Percentiles rank a stretch among this genome's conserved stretches.
Evolutionary conservation across 2,329 filamentous ascomycete species (phyloP).

Genomic region (Arthrobotrys iridis): DNA sequence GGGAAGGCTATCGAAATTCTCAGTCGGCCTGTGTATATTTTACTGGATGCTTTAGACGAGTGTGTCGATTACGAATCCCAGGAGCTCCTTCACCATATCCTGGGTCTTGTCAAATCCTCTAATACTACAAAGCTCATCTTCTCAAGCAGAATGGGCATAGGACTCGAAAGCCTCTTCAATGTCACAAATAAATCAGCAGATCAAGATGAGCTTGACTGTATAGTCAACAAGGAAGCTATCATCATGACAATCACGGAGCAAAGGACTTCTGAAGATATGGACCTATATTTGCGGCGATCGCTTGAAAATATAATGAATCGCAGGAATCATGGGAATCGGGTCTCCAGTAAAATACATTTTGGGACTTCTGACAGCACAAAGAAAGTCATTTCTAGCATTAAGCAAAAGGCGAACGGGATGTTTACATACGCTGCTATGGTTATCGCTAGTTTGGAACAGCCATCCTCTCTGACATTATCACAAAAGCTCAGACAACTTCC

Average conservation of each 20-base stretch:
- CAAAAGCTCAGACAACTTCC: slow-evolving; percentile 12
- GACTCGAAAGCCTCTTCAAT: background rate
- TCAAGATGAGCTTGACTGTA: background rate
- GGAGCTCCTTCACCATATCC: background rate
- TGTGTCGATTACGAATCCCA: background rate
- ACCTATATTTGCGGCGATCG: background rate
- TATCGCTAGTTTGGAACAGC: slow-evolving; percentile 25
- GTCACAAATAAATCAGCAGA: background rate
- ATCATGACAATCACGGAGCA: slow-evolving; percentile 11
- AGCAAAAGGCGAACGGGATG: slow-evolving; percentile 31
- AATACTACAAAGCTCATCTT: slow-evolving; percentile 5
- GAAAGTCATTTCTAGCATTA: background rate
- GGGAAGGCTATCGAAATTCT: background rate
- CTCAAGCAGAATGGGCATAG: background rate
- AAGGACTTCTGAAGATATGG: slow-evolving; percentile 15
- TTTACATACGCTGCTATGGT: slow-evolving; percentile 32
- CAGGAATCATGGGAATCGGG: background rate
- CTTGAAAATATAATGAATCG: slow-evolving; percentile 8
- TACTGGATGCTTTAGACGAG: slow-evolving; percentile 5
- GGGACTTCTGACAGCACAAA: background rate
- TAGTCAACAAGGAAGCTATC: background rate
- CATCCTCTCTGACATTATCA: slow-evolving; percentile 8
- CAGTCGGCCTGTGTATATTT: background rate
- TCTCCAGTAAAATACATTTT: too few species aligned
- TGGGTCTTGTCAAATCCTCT: background rate